Evolutionary conservation across 305 asterid genomes (phyloP).

Genomic region (Coffea humblotiana): DNA sequence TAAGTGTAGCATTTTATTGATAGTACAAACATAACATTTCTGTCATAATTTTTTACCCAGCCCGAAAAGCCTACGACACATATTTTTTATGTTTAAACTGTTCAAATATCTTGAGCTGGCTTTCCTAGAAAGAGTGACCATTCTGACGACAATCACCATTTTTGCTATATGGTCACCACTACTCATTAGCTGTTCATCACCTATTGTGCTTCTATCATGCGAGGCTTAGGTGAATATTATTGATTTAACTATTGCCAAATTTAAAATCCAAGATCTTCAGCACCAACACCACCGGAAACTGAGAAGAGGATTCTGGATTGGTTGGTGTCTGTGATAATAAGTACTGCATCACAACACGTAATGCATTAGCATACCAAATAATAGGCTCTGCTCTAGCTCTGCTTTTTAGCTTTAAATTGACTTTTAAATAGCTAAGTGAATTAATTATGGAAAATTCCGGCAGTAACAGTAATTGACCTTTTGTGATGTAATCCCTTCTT

Average conservation of each 20-base stretch:
- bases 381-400: background rate
- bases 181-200: background rate
- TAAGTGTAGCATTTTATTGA: background rate
- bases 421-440: background rate
- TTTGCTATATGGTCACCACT: background rate
- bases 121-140: background rate
- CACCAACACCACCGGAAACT: background rate
- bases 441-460: background rate
- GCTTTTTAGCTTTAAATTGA: background rate
- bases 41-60: too few relatives aligned
- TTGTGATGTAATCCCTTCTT: background rate
- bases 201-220: background rate
- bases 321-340: background rate
- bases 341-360: background rate
- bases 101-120: background rate
- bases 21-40: background rate
- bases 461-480: background rate
- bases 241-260: background rate
- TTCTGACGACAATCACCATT: background rate
- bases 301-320: background rate
- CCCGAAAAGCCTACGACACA: too few relatives aligned
- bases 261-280: background rate
- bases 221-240: background rate
- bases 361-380: background rate
- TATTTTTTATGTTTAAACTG: background rate